Evolutionary conservation across 2,329 filamentous ascomycete species (phyloP).

Genomic region (Phyllosticta citriasiana): DNA sequence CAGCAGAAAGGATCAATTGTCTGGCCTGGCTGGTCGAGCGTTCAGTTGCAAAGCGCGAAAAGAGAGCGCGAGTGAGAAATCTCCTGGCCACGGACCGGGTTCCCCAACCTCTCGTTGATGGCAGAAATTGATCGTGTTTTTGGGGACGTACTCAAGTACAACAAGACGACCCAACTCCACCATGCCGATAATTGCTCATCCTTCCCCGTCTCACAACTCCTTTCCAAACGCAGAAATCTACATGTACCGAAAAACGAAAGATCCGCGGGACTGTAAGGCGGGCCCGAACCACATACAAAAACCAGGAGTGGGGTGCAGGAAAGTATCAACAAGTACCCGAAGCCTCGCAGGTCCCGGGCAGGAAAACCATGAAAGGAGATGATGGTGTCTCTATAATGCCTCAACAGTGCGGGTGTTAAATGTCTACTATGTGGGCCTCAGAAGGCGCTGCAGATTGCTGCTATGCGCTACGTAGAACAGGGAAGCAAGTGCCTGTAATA

Average conservation of each 20-base stretch:
- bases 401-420: not conserved
- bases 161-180: not conserved
- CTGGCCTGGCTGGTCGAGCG: not conserved
- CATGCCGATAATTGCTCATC: not conserved
- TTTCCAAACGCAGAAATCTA: not conserved
- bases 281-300: not conserved
- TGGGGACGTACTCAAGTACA: not conserved
- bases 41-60: not conserved
- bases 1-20: not conserved
- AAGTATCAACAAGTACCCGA: not conserved
- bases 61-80: not conserved
- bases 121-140: not conserved
- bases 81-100: not conserved
- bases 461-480: not conserved
- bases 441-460: not conserved
- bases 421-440: not conserved
- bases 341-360: not conserved
- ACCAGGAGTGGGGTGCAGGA: not conserved
- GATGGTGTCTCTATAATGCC: not conserved
- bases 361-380: not conserved
- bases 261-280: not conserved
- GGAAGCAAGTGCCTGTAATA: not conserved
- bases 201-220: not conserved
- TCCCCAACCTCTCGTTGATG: not conserved
- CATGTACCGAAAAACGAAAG: not conserved